phyloP scores from a whole-genome alignment of 2,329 filamentous ascomycete species.

The Hypoxylon rubiginosum region DNA sequence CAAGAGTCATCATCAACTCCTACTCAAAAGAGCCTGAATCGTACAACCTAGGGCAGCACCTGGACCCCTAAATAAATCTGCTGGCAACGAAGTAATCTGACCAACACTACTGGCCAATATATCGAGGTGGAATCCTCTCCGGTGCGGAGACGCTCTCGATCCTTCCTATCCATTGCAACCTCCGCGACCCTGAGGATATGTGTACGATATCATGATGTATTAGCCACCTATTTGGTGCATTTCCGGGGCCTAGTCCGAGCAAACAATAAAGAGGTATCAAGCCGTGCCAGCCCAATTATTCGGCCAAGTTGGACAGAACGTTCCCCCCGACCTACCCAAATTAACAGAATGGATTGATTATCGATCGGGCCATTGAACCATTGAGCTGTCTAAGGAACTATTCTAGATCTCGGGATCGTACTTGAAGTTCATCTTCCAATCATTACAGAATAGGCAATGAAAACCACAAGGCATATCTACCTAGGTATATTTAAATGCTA shows the following conservation, averaged over 20 bases:
- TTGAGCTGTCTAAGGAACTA: not conserved
- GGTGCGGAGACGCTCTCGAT: constrained; percentile 16
- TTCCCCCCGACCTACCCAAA: not conserved
- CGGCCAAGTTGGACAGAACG: not conserved
- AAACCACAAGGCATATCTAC: too few species aligned
- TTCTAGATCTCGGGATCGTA: not conserved
- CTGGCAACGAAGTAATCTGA: not conserved
- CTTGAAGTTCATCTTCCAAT: too few species aligned
- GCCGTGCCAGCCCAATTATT: not conserved
- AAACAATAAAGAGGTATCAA: not conserved
- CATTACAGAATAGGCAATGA: too few species aligned
- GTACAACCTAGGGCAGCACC: too few species aligned
- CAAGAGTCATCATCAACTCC: too few species aligned
- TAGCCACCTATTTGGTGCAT: constrained; percentile 10
- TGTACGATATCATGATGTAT: not conserved
- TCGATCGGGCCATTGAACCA: not conserved
- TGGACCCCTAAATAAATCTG: too few species aligned
- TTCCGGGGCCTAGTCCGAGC: not conserved
- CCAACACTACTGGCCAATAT: constrained; percentile 24
- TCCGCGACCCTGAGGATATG: not conserved
- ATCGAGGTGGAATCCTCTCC: constrained; percentile 24
- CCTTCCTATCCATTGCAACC: constrained; percentile 1
- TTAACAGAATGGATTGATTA: not conserved
- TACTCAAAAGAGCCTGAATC: too few species aligned
- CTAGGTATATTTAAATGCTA: too few species aligned